phyloP scores from a whole-genome alignment of 805 yeast species.

The Zygotorulaspora sp. region DNA sequence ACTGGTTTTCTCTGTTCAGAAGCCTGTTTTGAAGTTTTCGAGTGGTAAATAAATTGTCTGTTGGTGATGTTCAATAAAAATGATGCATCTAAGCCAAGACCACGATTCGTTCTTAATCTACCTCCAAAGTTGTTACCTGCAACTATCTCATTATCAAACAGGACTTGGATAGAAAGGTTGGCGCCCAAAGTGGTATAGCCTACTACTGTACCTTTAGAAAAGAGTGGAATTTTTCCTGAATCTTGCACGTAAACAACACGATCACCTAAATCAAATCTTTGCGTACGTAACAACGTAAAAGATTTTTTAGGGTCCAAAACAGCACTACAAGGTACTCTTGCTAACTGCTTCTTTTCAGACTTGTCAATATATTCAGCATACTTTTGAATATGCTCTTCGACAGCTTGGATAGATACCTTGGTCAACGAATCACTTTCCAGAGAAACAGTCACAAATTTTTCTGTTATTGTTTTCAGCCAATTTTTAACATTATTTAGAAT shows the following conservation, averaged over 20 bases:
- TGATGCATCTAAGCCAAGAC: constrained; percentile 76
- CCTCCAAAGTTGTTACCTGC: constrained; percentile 83
- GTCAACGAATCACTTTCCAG: constrained; percentile 77
- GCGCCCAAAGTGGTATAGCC: constrained; percentile 59
- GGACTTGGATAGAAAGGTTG: constrained; percentile 58
- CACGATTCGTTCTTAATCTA: constrained; percentile 71
- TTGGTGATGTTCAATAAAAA: constrained; percentile 72
- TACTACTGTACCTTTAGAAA: constrained; percentile 85
- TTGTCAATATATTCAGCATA: constrained; percentile 44
- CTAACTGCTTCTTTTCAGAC: constrained; percentile 51
- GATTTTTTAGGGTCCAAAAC: constrained; percentile 73
- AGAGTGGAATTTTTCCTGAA: constrained; percentile 84
- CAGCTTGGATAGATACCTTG: constrained; percentile 53
- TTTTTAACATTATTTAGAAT: constrained; percentile 30
- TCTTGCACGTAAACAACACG: constrained; percentile 80
- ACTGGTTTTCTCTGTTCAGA: constrained; percentile 34
- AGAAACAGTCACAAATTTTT: constrained; percentile 57
- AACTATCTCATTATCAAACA: constrained; percentile 78
- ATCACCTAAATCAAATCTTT: constrained; percentile 81
- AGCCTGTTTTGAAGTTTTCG: constrained; percentile 51
- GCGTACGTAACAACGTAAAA: constrained; percentile 64
- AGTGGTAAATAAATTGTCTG: constrained; percentile 71
- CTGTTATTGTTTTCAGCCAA: constrained; percentile 49
- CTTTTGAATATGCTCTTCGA: constrained; percentile 57
- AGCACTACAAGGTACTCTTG: constrained; percentile 81